Base-by-base conservation (phyloP, 495 filamentous ascomycete species). In the Neurospora sp. region DNA sequence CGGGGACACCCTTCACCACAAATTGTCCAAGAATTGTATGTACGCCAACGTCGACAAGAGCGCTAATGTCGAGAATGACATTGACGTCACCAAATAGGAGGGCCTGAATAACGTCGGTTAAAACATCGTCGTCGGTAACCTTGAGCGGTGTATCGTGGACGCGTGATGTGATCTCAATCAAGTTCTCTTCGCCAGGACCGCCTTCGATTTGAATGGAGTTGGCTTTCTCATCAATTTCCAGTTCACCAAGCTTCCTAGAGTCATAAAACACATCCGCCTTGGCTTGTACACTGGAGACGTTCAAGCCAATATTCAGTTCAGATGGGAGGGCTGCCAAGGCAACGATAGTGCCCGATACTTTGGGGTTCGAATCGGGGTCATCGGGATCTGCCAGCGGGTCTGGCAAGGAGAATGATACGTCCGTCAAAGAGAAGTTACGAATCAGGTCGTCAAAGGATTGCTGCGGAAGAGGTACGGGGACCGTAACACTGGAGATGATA, bases 351-450 rank as follows among this genome's bases (percentile, higher is more conserved):
- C 94, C 94, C 53, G 93, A 96, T 3, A 99, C 87, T 48, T 86
- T 87, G 8, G 94, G 94, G 71, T 91, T 87, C 0, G 92, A 84
- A 37, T 91, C 88, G 3, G 93, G 91, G n/a, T 90, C 87, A 70
- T 86, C 89, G 1, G 93, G 92, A 2, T 92, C 87, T 17, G 93
- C 93, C 69, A 90, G 87, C 16, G 90, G 91, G 76, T 92, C 85
- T 1, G 96, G 96, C 59, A 99, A 82, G 39, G 85, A 88, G 79
- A 99, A 96, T 75, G 94, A 88, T 9, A 95, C 93, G 79, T 97
- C 87, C 2, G 89, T 87, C 76, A 97, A 84, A 40, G 92, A 91
- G 79, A 99, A 97, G 71, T 93, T 94, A 72, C 89, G 90, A 78
- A 99, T 90, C 22, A 97, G 78, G 74, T 92, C 89, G 70, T 92